Evolutionary conservation across 108 stramenopile genomes (phyloP).

Genomic region (Nitzschia sp.): DNA sequence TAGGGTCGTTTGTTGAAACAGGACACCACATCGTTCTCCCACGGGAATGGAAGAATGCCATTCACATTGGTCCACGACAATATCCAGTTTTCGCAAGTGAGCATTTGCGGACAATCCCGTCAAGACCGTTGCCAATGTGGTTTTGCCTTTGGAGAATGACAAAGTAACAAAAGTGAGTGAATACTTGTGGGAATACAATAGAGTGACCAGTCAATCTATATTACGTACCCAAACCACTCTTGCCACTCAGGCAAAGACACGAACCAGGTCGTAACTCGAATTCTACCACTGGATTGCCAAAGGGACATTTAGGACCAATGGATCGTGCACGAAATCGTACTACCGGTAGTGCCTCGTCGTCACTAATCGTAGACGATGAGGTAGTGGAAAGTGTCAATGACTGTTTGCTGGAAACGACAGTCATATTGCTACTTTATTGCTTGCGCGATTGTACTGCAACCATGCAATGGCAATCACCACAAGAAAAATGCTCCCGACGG

Average conservation of each 20-base stretch:
- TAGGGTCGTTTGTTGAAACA: conserved; percentile 85
- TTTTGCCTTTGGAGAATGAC: no score
- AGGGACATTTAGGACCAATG: conserved; percentile 59
- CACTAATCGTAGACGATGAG: not conserved
- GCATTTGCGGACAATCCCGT: conserved; percentile 44
- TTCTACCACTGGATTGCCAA: conserved; percentile 49
- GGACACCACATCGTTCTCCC: conserved; percentile 67
- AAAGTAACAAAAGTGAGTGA: no score
- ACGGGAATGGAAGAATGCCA: conserved; percentile 55
- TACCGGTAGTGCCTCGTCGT: not conserved
- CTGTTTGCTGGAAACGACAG: no score
- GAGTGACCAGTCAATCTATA: no score
- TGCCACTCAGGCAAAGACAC: conserved; percentile 62
- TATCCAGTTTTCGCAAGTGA: conserved; percentile 38
- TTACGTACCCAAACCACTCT: conserved; percentile 55
- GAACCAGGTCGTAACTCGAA: conserved; percentile 57
- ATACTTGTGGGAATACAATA: no score
- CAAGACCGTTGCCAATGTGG: conserved; percentile 65
- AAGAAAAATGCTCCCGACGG: no score
- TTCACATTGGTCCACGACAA: conserved; percentile 40
- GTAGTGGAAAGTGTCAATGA: not conserved
- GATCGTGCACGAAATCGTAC: conserved; percentile 21
- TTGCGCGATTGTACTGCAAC: no score
- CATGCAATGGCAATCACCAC: no score
- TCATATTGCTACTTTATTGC: no score